A percentile compares a stretch with the other conserved stretches of the same genome.
phyloP scores from a whole-genome alignment of 1,284 basidiomycete species.

The Malassezia slooffiae region DNA sequence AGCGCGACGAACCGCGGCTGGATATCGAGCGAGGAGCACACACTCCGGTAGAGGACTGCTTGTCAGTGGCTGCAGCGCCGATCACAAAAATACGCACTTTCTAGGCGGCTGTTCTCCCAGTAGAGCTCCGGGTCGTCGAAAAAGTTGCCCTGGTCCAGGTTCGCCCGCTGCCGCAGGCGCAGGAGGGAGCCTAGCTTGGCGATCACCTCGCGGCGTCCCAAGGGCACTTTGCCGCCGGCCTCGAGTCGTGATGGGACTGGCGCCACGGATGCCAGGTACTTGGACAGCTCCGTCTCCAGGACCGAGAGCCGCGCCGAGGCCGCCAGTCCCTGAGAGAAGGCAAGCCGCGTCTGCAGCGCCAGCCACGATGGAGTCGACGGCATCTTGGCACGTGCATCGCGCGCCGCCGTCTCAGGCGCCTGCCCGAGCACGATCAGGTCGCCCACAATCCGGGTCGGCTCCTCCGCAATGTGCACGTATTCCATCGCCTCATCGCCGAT shows the following conservation, averaged over 20 bases:
- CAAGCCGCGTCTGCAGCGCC: slow-evolving; percentile 30
- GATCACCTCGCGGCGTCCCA: slow-evolving; percentile 36
- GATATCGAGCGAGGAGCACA: slow-evolving; percentile 38
- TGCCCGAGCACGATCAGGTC: slow-evolving; percentile 41
- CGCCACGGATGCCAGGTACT: slow-evolving; percentile 26
- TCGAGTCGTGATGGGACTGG: slow-evolving; percentile 31
- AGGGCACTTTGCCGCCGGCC: slow-evolving; percentile 30
- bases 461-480: slow-evolving; percentile 26
- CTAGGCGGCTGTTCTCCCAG: slow-evolving; percentile 41
- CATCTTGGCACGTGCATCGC: background rate
- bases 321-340: slow-evolving; percentile 42
- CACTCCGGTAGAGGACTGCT: slow-evolving; percentile 38
- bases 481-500: slow-evolving; percentile 45
- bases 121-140: slow-evolving; percentile 44
- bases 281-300: slow-evolving; percentile 29
- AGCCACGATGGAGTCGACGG: slow-evolving; percentile 20
- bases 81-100: too few species aligned
- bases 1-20: slow-evolving; percentile 32
- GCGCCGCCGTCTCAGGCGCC: slow-evolving; percentile 20
- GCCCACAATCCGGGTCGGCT: slow-evolving; percentile 36
- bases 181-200: slow-evolving; percentile 41
- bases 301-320: slow-evolving; percentile 39
- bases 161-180: slow-evolving; percentile 31
- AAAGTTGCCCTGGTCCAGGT: slow-evolving; percentile 39
- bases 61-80: too few species aligned